A percentile compares a stretch with the other conserved stretches of the same genome.
These are phyloP conservation scores for Aspergillus melleus DNA, from an alignment of 2,329 filamentous ascomycete genomes.

Conservation along the genomic window DNA sequence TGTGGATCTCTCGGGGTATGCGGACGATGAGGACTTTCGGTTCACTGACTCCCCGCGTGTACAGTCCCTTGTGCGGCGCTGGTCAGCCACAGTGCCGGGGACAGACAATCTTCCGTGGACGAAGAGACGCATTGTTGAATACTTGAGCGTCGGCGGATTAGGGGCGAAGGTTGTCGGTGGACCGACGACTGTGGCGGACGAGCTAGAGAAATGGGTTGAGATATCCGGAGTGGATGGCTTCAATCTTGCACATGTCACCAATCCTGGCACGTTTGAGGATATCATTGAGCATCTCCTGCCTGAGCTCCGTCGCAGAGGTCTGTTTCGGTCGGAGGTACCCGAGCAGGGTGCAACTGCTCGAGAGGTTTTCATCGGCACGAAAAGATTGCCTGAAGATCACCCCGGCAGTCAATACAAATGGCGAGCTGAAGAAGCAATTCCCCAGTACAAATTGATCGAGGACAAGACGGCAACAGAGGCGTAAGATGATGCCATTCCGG, in stretches of 20 bases:
- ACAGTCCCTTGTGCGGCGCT: slow-evolving; percentile 42
- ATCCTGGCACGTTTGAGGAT: slow-evolving; percentile 27
- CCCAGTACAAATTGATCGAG: too few species aligned
- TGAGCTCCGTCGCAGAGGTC: slow-evolving; percentile 24
- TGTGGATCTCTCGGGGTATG: slow-evolving; percentile 35
- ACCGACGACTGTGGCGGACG: slow-evolving; percentile 25
- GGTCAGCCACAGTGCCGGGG: slow-evolving; percentile 43
- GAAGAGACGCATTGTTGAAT: slow-evolving; percentile 26
- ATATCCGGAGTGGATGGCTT: slow-evolving; percentile 28
- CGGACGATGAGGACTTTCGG: slow-evolving; percentile 47
- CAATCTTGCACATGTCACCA: slow-evolving; percentile 23
- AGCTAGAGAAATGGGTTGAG: slow-evolving; percentile 27
- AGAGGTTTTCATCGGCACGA: slow-evolving; percentile 7
- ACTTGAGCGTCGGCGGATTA: slow-evolving; percentile 17
- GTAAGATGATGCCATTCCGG: too few species aligned
- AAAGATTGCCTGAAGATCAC: too few species aligned
- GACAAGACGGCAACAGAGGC: too few species aligned
- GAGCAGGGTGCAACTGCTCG: slow-evolving; percentile 28
- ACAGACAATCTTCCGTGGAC: slow-evolving; percentile 37
- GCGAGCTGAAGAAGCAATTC: too few species aligned
- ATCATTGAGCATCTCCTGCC: slow-evolving; percentile 25
- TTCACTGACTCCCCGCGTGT: slow-evolving; percentile 42
- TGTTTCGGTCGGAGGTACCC: slow-evolving; percentile 40
- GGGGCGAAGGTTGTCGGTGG: slow-evolving; percentile 7
- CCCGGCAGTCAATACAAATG: too few species aligned